A percentile compares a stretch with the other conserved stretches of the same genome.
Evolutionary conservation across 2,329 filamentous ascomycete genomes (phyloP).

Genomic region (Ophiostoma sp.): DNA sequence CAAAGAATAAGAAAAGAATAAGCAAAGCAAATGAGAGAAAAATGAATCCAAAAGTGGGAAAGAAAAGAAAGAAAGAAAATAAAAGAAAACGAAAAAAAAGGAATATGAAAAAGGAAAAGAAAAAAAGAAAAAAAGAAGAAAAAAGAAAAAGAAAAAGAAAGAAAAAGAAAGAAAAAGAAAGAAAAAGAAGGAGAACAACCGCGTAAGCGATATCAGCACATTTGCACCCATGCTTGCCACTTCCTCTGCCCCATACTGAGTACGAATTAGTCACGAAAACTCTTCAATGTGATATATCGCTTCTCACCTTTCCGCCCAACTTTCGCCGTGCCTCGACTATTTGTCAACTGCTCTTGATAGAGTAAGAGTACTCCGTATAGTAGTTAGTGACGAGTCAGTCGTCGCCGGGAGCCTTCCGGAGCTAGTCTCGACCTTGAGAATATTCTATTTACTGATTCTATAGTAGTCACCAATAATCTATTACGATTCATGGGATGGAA

Average conservation of each 20-base stretch:
- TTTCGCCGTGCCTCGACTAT: not conserved
- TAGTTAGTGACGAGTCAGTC: not conserved
- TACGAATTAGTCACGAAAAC: not conserved
- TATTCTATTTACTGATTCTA: too few species aligned
- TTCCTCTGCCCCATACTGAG: not conserved
- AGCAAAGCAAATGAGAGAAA: not conserved
- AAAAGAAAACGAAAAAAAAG: not conserved
- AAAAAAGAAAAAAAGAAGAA: not conserved
- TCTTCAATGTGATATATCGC: slow-evolving; percentile 4
- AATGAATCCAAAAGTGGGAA: not conserved
- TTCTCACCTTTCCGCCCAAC: not conserved
- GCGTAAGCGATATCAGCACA: slow-evolving; percentile 10
- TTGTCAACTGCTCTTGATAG: not conserved
- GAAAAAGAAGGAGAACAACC: not conserved
- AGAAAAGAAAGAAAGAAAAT: not conserved
- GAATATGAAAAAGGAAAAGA: not conserved
- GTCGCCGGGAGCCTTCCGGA: not conserved
- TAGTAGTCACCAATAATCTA: not conserved
- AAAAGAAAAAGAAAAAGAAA: not conserved
- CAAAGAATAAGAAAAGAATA: not conserved
- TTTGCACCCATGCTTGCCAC: not conserved
- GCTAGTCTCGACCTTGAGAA: not conserved
- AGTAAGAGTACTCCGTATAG: not conserved
- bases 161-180: not conserved
- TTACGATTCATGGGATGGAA: not conserved